These are phyloP conservation scores for Macrophomina pseudophaseolina DNA, from an alignment of 2,329 filamentous ascomycete species.

Conservation along the genomic window DNA sequence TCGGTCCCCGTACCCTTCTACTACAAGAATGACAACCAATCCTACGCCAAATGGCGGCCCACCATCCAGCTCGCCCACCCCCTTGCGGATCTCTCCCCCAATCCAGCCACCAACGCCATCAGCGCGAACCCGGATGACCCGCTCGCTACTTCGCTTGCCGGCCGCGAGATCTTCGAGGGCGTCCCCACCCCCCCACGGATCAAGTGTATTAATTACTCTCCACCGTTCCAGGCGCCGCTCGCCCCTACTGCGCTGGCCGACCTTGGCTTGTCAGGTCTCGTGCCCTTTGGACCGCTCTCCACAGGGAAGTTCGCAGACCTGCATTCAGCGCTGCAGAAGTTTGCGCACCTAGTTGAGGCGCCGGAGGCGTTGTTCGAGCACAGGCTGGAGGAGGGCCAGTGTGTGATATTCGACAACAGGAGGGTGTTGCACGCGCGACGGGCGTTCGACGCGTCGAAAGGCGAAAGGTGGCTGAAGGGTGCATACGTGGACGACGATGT, in stretches of 20 bases:
- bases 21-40: constrained; percentile 68
- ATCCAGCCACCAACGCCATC: constrained; percentile 7
- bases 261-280: neutral
- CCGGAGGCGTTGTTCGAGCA: constrained; percentile 68
- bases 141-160: constrained; percentile 1
- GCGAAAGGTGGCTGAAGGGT: constrained; percentile 82
- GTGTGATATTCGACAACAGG: constrained; percentile 90
- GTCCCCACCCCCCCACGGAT: constrained; percentile 39
- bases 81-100: neutral
- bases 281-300: neutral
- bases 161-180: constrained; percentile 3
- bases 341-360: constrained; percentile 65
- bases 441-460: constrained; percentile 71
- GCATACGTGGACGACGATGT: constrained; percentile 78
- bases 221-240: constrained; percentile 74
- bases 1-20: constrained; percentile 63
- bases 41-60: constrained; percentile 65
- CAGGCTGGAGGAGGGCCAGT: constrained; percentile 79
- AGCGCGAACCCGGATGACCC: neutral
- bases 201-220: constrained; percentile 69
- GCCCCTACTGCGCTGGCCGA: neutral
- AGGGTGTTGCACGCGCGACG: constrained; percentile 82
- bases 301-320: neutral
- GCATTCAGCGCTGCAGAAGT: constrained; percentile 52
- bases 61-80: constrained; percentile 55